Evolutionary conservation across 306 rosid genomes (phyloP).

Genomic region (Lupinus albus): DNA sequence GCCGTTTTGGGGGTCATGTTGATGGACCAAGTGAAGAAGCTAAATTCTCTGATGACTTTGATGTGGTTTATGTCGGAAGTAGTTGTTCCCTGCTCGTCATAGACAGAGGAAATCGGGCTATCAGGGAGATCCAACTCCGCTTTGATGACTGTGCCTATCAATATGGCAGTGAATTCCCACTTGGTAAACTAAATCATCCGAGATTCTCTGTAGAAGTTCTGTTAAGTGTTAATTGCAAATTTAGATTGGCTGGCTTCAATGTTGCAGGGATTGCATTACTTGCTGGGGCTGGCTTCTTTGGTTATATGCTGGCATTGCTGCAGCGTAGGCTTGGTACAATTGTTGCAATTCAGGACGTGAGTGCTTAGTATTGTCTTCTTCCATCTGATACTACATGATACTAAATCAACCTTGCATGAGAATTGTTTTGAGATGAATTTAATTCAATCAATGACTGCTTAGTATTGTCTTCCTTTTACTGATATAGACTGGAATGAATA

Average conservation of each 20-base stretch:
- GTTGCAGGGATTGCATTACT: slow-evolving; percentile 76
- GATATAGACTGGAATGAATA: slow-evolving; percentile 11
- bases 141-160: slow-evolving; percentile 94
- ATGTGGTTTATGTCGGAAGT: slow-evolving; percentile 87
- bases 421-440: too few species aligned
- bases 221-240: slow-evolving; percentile 21
- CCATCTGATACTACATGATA: slow-evolving; percentile 30
- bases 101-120: slow-evolving; percentile 84
- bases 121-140: slow-evolving; percentile 88
- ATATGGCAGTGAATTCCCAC: slow-evolving; percentile 85
- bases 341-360: slow-evolving; percentile 69
- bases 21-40: slow-evolving; percentile 97
- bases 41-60: slow-evolving; percentile 86
- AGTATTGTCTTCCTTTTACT: slow-evolving; percentile 30
- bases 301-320: slow-evolving; percentile 87
- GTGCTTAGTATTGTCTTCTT: slow-evolving; percentile 43
- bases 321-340: slow-evolving; percentile 74
- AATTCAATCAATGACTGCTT: slow-evolving; percentile 53
- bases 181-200: slow-evolving; percentile 56
- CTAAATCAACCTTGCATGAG: too few species aligned
- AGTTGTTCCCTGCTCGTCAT: slow-evolving; percentile 84
- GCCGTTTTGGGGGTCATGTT: slow-evolving; percentile 77
- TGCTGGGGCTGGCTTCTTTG: slow-evolving; percentile 84
- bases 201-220: slow-evolving; percentile 18
- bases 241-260: slow-evolving; percentile 34